These are phyloP conservation scores for Aspergillus asperescens DNA, from an alignment of 495 filamentous ascomycete genomes.

Conservation along the genomic window DNA sequence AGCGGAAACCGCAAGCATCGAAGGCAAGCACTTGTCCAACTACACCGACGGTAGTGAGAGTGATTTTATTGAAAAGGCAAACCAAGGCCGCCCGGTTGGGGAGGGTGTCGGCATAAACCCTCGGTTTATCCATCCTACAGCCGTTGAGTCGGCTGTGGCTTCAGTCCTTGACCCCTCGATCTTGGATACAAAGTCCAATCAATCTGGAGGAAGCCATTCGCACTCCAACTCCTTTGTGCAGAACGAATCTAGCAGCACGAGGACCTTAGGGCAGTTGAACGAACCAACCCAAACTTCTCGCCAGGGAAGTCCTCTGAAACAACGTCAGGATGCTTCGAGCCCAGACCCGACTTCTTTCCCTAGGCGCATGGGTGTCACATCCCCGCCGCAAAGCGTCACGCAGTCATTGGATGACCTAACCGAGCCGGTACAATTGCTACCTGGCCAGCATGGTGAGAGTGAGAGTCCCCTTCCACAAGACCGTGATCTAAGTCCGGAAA, in stretches of 20 bases:
- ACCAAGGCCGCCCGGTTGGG: slow-evolving; percentile 60
- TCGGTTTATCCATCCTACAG: slow-evolving; percentile 64
- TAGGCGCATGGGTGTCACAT: slow-evolving; percentile 48
- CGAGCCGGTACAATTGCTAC: slow-evolving; percentile 50
- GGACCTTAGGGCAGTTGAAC: slow-evolving; percentile 15
- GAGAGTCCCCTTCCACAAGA: slow-evolving; percentile 53
- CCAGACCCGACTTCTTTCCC: slow-evolving; percentile 44
- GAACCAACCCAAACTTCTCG: slow-evolving; percentile 19
- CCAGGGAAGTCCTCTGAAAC: slow-evolving; percentile 43
- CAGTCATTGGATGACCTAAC: slow-evolving; percentile 53
- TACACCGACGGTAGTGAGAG: slow-evolving; percentile 66
- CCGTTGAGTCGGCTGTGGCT: slow-evolving; percentile 81
- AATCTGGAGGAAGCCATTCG: slow-evolving; percentile 32
- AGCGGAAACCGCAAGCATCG: slow-evolving; percentile 44
- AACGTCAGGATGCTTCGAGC: slow-evolving; percentile 37
- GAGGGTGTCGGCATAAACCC: slow-evolving; percentile 65
- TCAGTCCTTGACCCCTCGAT: slow-evolving; percentile 77
- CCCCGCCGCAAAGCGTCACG: slow-evolving; percentile 73
- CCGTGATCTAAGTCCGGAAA: slow-evolving; percentile 42
- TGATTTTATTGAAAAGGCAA: slow-evolving; percentile 53
- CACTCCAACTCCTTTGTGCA: slow-evolving; percentile 30
- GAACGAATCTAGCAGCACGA: slow-evolving; percentile 5
- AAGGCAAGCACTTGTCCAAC: slow-evolving; percentile 52
- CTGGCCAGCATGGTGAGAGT: slow-evolving; percentile 56
- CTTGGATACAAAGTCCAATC: slow-evolving; percentile 36